phyloP scores from a whole-genome alignment of 2,329 filamentous ascomycete genomes.

The Clarireedia sp. region DNA sequence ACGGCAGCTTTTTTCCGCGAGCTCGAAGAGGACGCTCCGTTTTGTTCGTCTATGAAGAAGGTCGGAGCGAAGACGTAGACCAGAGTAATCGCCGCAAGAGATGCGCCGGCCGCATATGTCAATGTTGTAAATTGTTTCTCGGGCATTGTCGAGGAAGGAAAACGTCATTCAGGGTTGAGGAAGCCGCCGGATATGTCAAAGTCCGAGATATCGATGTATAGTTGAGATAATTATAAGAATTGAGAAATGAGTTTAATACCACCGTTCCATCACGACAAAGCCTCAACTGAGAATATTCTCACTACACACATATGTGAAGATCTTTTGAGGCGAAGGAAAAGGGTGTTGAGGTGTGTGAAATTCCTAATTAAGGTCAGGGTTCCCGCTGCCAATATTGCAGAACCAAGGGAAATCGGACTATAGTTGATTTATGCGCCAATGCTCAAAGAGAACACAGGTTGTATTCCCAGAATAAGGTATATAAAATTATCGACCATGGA shows the following conservation, averaged over 20 bases:
- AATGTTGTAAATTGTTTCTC: conserved; percentile 77
- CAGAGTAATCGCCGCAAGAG: conserved; percentile 85
- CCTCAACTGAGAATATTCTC: not conserved
- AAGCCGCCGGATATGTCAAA: no score
- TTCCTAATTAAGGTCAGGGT: not conserved
- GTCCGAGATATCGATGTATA: not conserved
- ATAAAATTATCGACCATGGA: not conserved
- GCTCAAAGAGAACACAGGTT: not conserved
- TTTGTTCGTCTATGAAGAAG: conserved; percentile 81
- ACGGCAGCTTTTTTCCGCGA: conserved; percentile 77
- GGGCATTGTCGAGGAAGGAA: conserved; percentile 48
- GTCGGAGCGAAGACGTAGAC: conserved; percentile 98
- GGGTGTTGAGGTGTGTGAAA: not conserved
- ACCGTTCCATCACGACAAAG: conserved; percentile 5
- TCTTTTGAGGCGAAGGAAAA: not conserved
- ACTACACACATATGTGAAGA: not conserved
- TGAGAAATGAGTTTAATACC: not conserved
- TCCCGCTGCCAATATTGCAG: not conserved
- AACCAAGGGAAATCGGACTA: not conserved
- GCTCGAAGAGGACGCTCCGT: conserved; percentile 38
- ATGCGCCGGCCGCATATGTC: conserved; percentile 91
- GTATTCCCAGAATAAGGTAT: not conserved
- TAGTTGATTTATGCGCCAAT: not conserved
- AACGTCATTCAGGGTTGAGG: not conserved
- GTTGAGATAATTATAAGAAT: not conserved